These are phyloP conservation scores for Pythium rhizo-oryzae DNA, from an alignment of 352 stramenopile genomes.

Conservation along the genomic window DNA sequence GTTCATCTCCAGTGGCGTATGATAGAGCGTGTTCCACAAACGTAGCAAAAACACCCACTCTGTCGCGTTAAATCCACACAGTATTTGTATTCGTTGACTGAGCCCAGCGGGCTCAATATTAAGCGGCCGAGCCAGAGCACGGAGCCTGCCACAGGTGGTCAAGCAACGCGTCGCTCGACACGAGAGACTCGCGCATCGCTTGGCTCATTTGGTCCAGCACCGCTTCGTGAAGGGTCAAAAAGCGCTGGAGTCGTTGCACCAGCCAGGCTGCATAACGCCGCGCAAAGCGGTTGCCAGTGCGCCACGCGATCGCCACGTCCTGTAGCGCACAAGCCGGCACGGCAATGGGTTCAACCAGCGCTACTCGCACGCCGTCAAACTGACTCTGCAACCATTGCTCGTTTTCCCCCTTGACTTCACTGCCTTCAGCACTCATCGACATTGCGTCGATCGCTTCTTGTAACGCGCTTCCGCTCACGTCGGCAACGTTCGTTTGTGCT, in stretches of 20 bases:
- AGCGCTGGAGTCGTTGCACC: conserved; percentile 9
- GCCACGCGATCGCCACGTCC: conserved; percentile 53
- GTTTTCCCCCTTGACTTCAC: neutral
- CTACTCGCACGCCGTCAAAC: neutral
- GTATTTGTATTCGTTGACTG: neutral
- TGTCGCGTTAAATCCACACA: neutral
- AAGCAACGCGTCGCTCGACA: conserved; percentile 29
- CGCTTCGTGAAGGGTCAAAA: neutral
- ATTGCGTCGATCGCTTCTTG: neutral
- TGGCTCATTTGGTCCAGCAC: conserved; percentile 32
- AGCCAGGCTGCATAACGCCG: conserved; percentile 55
- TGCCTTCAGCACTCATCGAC: neutral
- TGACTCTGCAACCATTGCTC: neutral
- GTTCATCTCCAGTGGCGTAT: conserved; percentile 40
- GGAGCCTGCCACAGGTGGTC: conserved; percentile 34
- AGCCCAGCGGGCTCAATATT: neutral
- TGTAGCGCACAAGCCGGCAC: conserved; percentile 9
- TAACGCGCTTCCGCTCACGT: neutral
- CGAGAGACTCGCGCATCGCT: conserved; percentile 10
- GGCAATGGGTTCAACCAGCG: neutral
- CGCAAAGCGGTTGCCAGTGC: conserved; percentile 41
- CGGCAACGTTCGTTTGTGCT: neutral
- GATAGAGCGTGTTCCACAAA: conserved; percentile 1
- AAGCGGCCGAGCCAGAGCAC: neutral
- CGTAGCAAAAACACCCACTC: neutral